phyloP scores from a whole-genome alignment of 257 asterid genomes.

The Nicotiana attenuata region DNA sequence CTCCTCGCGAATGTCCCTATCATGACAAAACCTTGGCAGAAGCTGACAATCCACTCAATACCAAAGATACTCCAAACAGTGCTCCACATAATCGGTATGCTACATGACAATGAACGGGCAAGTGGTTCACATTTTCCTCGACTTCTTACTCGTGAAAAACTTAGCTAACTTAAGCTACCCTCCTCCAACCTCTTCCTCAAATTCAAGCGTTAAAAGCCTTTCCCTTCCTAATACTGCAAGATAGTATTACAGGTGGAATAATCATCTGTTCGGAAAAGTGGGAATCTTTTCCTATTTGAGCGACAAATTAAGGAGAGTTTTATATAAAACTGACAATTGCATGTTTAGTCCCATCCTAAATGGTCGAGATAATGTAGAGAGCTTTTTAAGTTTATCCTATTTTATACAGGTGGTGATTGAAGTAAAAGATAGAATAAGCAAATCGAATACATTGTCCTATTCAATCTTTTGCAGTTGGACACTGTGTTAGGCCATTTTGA shows the following conservation, averaged over 20 bases:
- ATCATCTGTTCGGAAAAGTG: neutral
- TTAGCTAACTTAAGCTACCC: neutral
- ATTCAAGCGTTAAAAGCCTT: neutral
- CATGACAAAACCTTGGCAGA: neutral
- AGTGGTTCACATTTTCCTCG: neutral
- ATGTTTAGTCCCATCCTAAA: neutral
- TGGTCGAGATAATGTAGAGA: neutral
- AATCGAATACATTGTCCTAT: neutral
- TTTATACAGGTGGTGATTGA: neutral
- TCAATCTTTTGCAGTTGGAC: neutral
- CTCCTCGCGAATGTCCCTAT: too few relatives aligned
- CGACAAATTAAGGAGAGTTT: neutral
- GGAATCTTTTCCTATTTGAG: neutral
- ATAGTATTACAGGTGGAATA: neutral
- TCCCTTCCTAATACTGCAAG: neutral
- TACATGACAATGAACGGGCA: neutral
- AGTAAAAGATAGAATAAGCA: neutral
- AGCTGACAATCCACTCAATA: neutral
- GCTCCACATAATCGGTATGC: neutral
- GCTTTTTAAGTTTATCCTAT: neutral
- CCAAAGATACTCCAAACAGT: neutral
- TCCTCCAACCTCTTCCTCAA: neutral
- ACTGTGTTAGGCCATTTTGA: neutral
- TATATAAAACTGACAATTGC: neutral
- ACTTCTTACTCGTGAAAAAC: neutral